Conservation (phyloP, 1,284 basidiomycete species). For the Trametes versicolor region DNA sequence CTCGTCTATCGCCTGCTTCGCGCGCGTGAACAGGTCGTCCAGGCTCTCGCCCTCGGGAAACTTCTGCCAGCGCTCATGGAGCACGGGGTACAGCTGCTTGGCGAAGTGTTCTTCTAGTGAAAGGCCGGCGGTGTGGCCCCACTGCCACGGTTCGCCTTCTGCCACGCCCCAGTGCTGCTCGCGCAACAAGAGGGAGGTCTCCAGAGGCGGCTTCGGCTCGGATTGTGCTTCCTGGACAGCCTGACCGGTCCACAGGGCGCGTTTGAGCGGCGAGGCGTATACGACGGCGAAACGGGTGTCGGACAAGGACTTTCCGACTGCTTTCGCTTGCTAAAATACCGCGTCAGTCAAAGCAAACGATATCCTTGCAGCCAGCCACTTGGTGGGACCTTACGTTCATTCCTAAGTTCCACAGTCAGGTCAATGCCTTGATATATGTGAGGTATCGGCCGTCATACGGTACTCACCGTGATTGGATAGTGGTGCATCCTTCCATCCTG, state of each 20-base stretch:
- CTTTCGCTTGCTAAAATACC: slow-evolving; percentile 79
- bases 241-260: slow-evolving; percentile 79
- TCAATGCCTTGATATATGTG: neutral
- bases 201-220: slow-evolving; percentile 64
- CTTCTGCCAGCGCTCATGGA: slow-evolving; percentile 58
- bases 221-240: slow-evolving; percentile 63
- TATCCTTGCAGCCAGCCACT: neutral
- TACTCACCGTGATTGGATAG: slow-evolving; percentile 82
- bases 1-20: slow-evolving; percentile 64
- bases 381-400: slow-evolving; percentile 61
- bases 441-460: neutral
- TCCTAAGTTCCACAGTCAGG: slow-evolving; percentile 50
- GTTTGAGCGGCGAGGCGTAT: slow-evolving; percentile 82
- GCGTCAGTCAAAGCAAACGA: neutral
- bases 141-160: slow-evolving; percentile 69
- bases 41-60: slow-evolving; percentile 82
- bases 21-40: slow-evolving; percentile 73
- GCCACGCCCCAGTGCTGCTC: slow-evolving; percentile 81
- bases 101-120: slow-evolving; percentile 62
- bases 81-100: slow-evolving; percentile 60
- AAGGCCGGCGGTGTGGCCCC: slow-evolving; percentile 44
- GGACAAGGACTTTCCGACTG: slow-evolving; percentile 74
- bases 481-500: slow-evolving; percentile 86
- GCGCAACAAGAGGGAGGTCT: slow-evolving; percentile 60
- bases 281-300: slow-evolving; percentile 70